Evolutionary conservation across 306 rosid genomes (phyloP).

Genomic region (Vicia faba): DNA sequence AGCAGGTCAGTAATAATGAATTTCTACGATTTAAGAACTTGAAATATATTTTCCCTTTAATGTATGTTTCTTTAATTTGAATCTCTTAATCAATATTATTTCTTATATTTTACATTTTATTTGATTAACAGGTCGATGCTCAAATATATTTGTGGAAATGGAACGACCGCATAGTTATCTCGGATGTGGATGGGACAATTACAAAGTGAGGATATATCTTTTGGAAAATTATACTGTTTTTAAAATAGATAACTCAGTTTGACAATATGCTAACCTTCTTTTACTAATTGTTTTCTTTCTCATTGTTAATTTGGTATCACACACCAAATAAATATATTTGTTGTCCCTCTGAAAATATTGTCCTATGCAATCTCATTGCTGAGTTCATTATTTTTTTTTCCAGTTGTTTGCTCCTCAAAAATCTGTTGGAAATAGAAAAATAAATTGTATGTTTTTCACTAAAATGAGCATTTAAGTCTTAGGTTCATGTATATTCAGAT

Average conservation of each 20-base stretch:
- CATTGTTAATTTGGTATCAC: constrained; percentile 30
- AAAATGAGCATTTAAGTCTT: no score
- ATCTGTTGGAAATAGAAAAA: no score
- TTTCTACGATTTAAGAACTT: constrained; percentile 26
- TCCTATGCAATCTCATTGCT: constrained; percentile 3
- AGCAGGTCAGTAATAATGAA: constrained; percentile 56
- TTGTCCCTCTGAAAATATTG: constrained; percentile 24
- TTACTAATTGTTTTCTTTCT: constrained; percentile 21
- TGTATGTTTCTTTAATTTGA: constrained; percentile 17
- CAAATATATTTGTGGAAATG: constrained; percentile 91
- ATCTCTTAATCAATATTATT: constrained; percentile 13
- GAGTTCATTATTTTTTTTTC: not conserved
- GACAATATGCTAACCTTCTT: constrained; percentile 3
- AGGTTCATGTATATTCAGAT: no score
- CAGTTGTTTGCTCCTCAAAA: not conserved
- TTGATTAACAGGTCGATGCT: constrained; percentile 73
- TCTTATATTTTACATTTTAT: constrained; percentile 36
- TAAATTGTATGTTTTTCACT: no score
- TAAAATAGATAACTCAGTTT: constrained; percentile 14
- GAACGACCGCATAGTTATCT: constrained; percentile 83
- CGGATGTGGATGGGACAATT: constrained; percentile 99
- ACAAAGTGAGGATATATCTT: constrained; percentile 63
- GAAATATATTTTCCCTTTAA: constrained; percentile 25
- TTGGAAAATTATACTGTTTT: constrained; percentile 27
- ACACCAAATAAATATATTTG: constrained; percentile 16